Percentiles rank a stretch among this genome's conserved stretches.
Evolutionary conservation across 768 basidiomycete species (phyloP).

Genomic region (Agrocybe pediades): DNA sequence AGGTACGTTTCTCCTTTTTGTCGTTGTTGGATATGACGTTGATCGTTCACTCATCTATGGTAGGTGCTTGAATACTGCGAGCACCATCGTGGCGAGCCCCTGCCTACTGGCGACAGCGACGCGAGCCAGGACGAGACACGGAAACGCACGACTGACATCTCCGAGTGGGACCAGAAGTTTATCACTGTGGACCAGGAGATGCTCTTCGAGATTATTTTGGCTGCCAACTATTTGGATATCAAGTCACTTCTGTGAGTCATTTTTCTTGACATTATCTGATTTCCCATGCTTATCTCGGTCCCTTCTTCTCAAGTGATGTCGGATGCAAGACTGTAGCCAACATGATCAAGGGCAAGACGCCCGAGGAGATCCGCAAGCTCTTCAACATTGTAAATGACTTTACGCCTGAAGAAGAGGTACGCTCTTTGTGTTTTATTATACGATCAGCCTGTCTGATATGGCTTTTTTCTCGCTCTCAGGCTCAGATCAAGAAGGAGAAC

Average conservation of each 20-base stretch:
- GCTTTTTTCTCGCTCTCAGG: slow-evolving; percentile 43
- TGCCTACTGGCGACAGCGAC: slow-evolving; percentile 82
- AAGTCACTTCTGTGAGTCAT: slow-evolving; percentile 88
- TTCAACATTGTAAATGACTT: slow-evolving; percentile 99
- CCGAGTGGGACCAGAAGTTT: slow-evolving; percentile 99
- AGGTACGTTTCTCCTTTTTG: slow-evolving; percentile 48
- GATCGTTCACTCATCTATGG: not conserved
- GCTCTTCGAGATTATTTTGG: slow-evolving; percentile 99
- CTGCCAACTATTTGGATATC: slow-evolving; percentile 99
- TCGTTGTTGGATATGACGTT: slow-evolving; percentile 11
- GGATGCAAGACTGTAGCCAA: slow-evolving; percentile 99
- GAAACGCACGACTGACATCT: slow-evolving; percentile 97
- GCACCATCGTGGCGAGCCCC: slow-evolving; percentile 96
- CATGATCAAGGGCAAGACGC: slow-evolving; percentile 99
- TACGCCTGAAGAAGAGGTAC: slow-evolving; percentile 97
- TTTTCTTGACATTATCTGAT: not conserved
- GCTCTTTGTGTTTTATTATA: slow-evolving; percentile 17
- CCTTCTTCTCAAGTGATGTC: slow-evolving; percentile 69
- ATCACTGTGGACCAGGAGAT: slow-evolving; percentile 99
- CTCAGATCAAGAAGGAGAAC: slow-evolving; percentile 99
- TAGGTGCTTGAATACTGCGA: slow-evolving; percentile 99
- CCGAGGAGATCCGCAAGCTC: slow-evolving; percentile 97
- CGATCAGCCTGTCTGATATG: slow-evolving; percentile 11
- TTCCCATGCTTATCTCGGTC: slow-evolving; percentile 4
- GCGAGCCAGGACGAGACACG: slow-evolving; percentile 89